A percentile compares a stretch with the other conserved stretches of the same genome.
Evolutionary conservation across 306 rosid species (phyloP).

Genomic region (Trichosanthes truncata): DNA sequence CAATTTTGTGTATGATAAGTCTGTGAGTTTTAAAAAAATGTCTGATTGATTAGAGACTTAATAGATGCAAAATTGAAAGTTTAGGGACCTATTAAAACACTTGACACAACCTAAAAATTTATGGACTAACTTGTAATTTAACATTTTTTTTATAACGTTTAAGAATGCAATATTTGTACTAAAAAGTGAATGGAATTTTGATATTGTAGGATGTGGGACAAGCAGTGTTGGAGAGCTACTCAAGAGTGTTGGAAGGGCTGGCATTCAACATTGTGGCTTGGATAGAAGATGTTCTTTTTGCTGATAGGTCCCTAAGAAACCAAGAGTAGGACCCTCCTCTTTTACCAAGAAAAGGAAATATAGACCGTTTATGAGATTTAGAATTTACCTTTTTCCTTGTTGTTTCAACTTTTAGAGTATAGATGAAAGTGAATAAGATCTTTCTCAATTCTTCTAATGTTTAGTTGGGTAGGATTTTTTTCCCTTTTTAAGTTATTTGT

Average conservation of each 20-base stretch:
- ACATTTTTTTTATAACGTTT: too few relatives aligned
- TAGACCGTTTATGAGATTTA: neutral
- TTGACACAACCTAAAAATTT: too few relatives aligned
- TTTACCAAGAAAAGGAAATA: neutral
- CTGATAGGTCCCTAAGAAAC: slow-evolving; percentile 40
- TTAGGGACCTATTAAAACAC: neutral
- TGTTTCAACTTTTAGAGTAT: neutral
- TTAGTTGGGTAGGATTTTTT: neutral
- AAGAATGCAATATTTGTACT: neutral
- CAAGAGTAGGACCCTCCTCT: neutral
- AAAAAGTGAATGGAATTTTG: neutral
- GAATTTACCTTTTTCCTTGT: neutral
- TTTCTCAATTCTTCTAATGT: neutral
- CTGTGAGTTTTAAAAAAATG: too few relatives aligned
- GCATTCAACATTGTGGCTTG: slow-evolving; percentile 76
- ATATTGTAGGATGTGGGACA: slow-evolving; percentile 61
- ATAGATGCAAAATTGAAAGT: neutral
- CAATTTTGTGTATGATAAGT: neutral
- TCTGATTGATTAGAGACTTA: too few relatives aligned
- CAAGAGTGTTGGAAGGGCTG: slow-evolving; percentile 66
- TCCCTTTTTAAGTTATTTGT: neutral
- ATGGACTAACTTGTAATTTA: too few relatives aligned
- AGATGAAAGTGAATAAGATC: neutral
- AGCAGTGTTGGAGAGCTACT: slow-evolving; percentile 63
- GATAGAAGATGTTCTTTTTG: slow-evolving; percentile 57